Percentiles rank a stretch among this genome's conserved stretches.
Conservation (phyloP, 108 stramenopile species). For the Cyclotella cryptica region DNA sequence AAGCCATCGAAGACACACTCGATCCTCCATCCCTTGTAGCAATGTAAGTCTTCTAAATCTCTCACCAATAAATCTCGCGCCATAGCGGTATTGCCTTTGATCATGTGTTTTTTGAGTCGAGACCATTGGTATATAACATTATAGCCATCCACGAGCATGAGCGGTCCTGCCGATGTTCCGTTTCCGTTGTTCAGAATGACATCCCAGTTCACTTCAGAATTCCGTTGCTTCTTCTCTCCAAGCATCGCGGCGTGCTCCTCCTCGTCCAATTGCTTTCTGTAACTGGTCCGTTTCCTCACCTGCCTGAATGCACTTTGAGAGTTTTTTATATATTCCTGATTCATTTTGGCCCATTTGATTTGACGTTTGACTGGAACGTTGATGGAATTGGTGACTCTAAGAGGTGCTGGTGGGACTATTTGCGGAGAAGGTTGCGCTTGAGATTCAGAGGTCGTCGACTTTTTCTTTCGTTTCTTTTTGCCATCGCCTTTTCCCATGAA, state of each 20-base stretch:
- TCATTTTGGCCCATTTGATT: conserved; percentile 71
- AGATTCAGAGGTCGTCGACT: conserved; percentile 19
- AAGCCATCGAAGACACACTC: conserved; percentile 90
- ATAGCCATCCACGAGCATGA: conserved; percentile 89
- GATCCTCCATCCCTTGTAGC: conserved; percentile 81
- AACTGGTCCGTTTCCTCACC: conserved; percentile 59
- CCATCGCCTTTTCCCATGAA: conserved; percentile 79
- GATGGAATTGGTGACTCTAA: conserved; percentile 71
- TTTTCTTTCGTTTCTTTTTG: conserved; percentile 72
- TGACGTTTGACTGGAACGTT: conserved; percentile 81
- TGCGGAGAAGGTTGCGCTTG: conserved; percentile 14
- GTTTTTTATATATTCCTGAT: conserved; percentile 58
- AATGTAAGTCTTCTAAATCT: conserved; percentile 81
- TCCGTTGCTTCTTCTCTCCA: conserved; percentile 57
- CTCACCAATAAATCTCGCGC: conserved; percentile 73
- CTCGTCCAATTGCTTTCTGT: conserved; percentile 67
- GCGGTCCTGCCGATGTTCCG: conserved; percentile 63
- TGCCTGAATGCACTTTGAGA: conserved; percentile 67
- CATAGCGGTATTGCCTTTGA: conserved; percentile 58
- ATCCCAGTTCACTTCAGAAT: conserved; percentile 84
- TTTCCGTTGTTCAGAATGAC: conserved; percentile 70
- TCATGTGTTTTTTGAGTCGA: conserved; percentile 86
- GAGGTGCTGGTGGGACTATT: conserved; percentile 37
- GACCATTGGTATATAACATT: conserved; percentile 88
- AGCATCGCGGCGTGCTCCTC: conserved; percentile 71